Conservation (phyloP, 208 protist genomes). For the Trypanosoma avium region DNA sequence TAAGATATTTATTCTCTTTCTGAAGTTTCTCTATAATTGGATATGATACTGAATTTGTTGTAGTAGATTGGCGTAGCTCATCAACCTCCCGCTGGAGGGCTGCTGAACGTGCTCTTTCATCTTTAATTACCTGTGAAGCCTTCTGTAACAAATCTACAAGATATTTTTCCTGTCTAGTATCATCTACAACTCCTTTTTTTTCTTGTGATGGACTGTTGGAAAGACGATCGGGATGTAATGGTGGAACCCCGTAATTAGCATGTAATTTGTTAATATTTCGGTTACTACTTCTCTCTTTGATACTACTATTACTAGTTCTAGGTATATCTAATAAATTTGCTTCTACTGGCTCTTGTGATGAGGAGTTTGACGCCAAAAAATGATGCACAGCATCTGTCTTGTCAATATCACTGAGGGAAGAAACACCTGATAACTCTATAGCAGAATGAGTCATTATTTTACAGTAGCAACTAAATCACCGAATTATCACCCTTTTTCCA, state of each 20-base stretch:
- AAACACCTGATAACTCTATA: neutral
- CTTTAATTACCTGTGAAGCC: slow-evolving; percentile 36
- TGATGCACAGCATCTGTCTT: neutral
- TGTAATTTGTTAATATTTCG: neutral
- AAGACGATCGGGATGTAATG: neutral
- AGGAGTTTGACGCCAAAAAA: neutral
- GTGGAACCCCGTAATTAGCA: neutral
- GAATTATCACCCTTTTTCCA: neutral
- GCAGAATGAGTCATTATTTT: neutral
- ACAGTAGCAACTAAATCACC: neutral
- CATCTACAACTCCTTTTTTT: neutral
- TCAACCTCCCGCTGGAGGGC: slow-evolving; percentile 17
- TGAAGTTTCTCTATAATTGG: neutral
- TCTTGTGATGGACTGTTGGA: neutral
- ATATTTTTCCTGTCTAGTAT: slow-evolving; percentile 16
- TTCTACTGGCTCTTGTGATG: neutral
- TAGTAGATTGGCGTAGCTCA: slow-evolving; percentile 6
- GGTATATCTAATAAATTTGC: neutral
- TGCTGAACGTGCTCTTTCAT: slow-evolving; percentile 27
- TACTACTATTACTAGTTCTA: neutral
- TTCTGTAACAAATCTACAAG: slow-evolving; percentile 34
- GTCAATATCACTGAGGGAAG: neutral
- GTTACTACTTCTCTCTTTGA: neutral
- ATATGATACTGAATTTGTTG: neutral
- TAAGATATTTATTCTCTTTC: slow-evolving; percentile 6